Conservation (phyloP, 2,329 filamentous ascomycete species). For the Trichophyton benhamiae region DNA sequence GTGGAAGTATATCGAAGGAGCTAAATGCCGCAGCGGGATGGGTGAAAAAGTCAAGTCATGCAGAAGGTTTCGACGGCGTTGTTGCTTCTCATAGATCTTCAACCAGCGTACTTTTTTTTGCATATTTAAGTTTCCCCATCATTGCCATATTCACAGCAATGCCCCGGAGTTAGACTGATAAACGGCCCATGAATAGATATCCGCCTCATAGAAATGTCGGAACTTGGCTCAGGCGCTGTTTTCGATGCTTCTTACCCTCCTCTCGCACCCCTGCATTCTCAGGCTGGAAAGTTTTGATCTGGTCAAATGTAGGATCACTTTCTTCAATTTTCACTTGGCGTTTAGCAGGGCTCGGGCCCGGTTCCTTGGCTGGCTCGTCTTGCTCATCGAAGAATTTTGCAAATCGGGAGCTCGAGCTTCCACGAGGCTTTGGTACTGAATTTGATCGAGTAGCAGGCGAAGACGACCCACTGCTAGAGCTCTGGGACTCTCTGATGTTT, state of each 20-base stretch:
- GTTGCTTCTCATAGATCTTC: background rate
- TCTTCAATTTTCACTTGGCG: slow-evolving; percentile 16
- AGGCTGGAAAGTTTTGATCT: slow-evolving; percentile 9
- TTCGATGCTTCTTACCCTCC: slow-evolving; percentile 21
- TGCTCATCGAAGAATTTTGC: slow-evolving; percentile 27
- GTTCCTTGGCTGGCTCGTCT: slow-evolving; percentile 5
- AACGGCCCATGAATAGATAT: slow-evolving; percentile 12
- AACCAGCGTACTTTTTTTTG: too few species aligned
- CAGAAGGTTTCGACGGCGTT: background rate
- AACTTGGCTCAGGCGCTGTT: slow-evolving; percentile 31
- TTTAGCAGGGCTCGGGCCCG: slow-evolving; percentile 20
- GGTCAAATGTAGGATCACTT: slow-evolving; percentile 8
- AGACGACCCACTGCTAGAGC: background rate
- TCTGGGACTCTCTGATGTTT: background rate
- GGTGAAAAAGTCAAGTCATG: background rate
- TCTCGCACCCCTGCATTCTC: background rate
- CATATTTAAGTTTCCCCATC: too few species aligned
- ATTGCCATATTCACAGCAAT: too few species aligned
- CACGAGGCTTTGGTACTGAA: background rate
- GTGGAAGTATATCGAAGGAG: background rate
- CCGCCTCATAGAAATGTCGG: slow-evolving; percentile 30
- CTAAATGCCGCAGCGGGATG: background rate
- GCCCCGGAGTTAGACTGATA: too few species aligned
- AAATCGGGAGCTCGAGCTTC: slow-evolving; percentile 19
- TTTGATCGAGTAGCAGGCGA: background rate